Conservation (phyloP, 768 basidiomycete species). For the Phylloporus sp. region DNA sequence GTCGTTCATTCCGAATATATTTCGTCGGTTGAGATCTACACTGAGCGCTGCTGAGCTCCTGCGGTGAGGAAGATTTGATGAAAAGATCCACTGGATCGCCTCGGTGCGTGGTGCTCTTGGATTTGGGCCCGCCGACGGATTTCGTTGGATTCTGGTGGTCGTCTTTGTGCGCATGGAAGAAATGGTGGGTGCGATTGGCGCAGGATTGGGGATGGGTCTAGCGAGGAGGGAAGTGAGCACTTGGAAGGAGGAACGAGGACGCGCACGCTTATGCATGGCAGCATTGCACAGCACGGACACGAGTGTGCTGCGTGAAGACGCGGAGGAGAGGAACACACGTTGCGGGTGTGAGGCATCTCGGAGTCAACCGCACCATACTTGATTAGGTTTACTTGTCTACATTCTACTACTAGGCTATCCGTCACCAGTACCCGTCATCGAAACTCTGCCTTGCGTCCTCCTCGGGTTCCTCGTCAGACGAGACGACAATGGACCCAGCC, state of each 20-base stretch:
- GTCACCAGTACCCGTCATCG: conserved; percentile 4
- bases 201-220: conserved; percentile 2
- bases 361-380: too few relatives aligned
- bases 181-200: conserved; percentile 11
- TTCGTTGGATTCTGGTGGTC: conserved; percentile 22
- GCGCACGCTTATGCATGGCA: conserved; percentile 26
- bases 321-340: conserved; percentile 22
- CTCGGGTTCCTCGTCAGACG: conserved; percentile 19
- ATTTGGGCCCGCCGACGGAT: conserved; percentile 19
- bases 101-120: conserved; percentile 30
- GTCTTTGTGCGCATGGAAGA: conserved; percentile 25
- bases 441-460: not conserved
- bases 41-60: conserved; percentile 56
- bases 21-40: conserved; percentile 57
- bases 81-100: conserved; percentile 70
- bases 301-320: conserved; percentile 29
- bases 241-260: conserved; percentile 15
- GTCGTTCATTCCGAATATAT: conserved; percentile 77
- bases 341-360: conserved; percentile 23
- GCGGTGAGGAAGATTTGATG: conserved; percentile 63
- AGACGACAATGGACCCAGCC: not conserved
- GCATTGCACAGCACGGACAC: conserved; percentile 27
- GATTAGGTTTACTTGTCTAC: not conserved
- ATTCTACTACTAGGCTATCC: too few relatives aligned
- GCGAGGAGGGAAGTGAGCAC: conserved; percentile 8